Conservation (phyloP, 352 stramenopile species). For the Phytophthora megakarya region DNA sequence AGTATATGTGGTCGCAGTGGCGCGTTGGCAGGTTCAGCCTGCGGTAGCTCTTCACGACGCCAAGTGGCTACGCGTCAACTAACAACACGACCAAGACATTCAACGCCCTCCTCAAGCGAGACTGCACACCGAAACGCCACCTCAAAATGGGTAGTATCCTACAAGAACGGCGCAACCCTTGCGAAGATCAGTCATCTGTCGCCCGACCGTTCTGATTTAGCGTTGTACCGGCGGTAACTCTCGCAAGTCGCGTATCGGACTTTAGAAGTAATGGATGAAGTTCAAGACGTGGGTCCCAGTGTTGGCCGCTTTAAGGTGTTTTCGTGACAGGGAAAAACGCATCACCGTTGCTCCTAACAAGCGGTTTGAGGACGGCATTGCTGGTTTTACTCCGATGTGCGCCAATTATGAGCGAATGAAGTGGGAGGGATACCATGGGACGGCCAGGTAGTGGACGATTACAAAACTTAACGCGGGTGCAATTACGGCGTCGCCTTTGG, state of each 20-base stretch:
- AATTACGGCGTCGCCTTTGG: slow-evolving; percentile 2
- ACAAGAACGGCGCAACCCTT: neutral
- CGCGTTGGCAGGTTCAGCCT: too few species aligned
- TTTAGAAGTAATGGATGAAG: too few species aligned
- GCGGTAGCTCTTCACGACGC: neutral
- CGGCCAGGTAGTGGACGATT: slow-evolving; percentile 1
- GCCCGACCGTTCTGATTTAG: neutral
- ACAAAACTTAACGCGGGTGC: neutral
- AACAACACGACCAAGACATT: slow-evolving; percentile 34
- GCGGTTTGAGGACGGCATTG: too few species aligned
- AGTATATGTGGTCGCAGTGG: too few species aligned
- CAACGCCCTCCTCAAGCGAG: slow-evolving; percentile 28
- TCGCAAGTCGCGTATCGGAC: neutral
- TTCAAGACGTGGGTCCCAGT: too few species aligned
- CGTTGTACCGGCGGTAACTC: neutral
- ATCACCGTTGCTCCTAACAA: too few species aligned
- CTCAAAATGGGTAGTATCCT: slow-evolving; percentile 17
- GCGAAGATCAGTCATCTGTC: neutral
- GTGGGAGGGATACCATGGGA: neutral
- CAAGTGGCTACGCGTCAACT: slow-evolving; percentile 21
- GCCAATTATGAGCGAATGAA: too few species aligned
- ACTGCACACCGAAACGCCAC: slow-evolving; percentile 14
- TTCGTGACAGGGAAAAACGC: too few species aligned
- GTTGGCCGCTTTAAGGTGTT: too few species aligned
- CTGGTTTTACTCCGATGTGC: too few species aligned